Percentiles rank a stretch among this genome's conserved stretches.
Evolutionary conservation across 345 rosid species (phyloP).

Genomic region (Salix purpurea): DNA sequence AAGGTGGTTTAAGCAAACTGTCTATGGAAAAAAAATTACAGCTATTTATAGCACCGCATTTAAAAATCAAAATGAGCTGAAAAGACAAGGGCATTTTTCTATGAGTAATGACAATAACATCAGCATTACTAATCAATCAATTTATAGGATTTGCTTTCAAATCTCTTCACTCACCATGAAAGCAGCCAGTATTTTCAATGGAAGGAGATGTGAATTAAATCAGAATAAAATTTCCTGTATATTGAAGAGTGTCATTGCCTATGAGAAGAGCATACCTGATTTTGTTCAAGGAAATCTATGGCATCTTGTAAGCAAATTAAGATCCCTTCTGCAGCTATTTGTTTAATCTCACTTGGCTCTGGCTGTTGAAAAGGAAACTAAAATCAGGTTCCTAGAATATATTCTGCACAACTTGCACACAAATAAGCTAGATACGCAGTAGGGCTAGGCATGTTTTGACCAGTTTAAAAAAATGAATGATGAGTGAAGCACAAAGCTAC

Average conservation of each 20-base stretch:
- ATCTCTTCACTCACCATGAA: neutral
- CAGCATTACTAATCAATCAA: neutral
- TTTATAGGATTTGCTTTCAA: neutral
- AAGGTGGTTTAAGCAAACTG: neutral
- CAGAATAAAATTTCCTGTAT: neutral
- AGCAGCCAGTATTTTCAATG: neutral
- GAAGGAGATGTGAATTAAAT: neutral
- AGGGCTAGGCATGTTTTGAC: neutral
- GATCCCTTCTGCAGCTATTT: slow-evolving; percentile 83
- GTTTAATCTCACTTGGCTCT: slow-evolving; percentile 60
- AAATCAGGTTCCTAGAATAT: slow-evolving; percentile 5
- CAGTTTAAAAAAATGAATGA: neutral
- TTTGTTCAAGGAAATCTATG: slow-evolving; percentile 68
- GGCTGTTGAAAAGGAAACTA: slow-evolving; percentile 52
- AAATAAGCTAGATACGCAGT: neutral
- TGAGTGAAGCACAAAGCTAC: neutral
- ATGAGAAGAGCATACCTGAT: slow-evolving; percentile 49
- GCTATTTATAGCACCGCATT: neutral
- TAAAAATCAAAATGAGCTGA: neutral
- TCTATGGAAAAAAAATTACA: neutral
- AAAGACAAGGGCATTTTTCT: neutral
- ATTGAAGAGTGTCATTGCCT: neutral
- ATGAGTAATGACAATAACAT: neutral
- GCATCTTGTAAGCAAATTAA: slow-evolving; percentile 87
- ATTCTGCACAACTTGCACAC: neutral